phyloP scores from a whole-genome alignment of 352 stramenopile species.

The Globisporangium splendens region DNA sequence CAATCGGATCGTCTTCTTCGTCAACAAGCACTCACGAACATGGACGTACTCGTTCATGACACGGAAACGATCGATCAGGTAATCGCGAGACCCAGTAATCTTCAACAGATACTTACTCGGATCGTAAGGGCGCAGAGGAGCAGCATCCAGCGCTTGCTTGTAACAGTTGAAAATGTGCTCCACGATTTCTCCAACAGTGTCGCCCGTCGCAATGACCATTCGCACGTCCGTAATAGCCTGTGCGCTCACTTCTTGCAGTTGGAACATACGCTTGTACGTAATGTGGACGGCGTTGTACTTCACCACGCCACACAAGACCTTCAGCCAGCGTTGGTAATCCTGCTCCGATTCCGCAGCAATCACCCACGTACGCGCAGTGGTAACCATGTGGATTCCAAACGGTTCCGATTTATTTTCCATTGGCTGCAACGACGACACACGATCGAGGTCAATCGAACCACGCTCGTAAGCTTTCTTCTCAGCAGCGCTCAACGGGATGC shows the following conservation, averaged over 20 bases:
- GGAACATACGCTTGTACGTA: slow-evolving; percentile 80
- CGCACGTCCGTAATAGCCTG: slow-evolving; percentile 83
- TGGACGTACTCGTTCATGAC: slow-evolving; percentile 88
- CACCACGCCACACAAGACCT: slow-evolving; percentile 71
- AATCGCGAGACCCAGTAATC: slow-evolving; percentile 83
- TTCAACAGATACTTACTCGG: slow-evolving; percentile 82
- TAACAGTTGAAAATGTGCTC: slow-evolving; percentile 90
- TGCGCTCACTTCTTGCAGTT: slow-evolving; percentile 80
- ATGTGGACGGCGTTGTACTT: slow-evolving; percentile 80
- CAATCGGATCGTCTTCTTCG: slow-evolving; percentile 83
- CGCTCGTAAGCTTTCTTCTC: slow-evolving; percentile 76
- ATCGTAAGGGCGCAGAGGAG: slow-evolving; percentile 73
- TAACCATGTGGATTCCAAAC: slow-evolving; percentile 81
- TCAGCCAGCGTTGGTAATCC: slow-evolving; percentile 81
- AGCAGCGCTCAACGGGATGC: slow-evolving; percentile 57
- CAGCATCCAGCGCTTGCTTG: slow-evolving; percentile 72
- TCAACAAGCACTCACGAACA: slow-evolving; percentile 80
- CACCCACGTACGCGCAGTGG: slow-evolving; percentile 69
- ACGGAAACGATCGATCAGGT: slow-evolving; percentile 79
- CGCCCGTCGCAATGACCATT: slow-evolving; percentile 76
- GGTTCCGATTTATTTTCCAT: slow-evolving; percentile 59
- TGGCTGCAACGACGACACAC: slow-evolving; percentile 76
- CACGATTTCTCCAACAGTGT: slow-evolving; percentile 86
- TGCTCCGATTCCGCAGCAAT: slow-evolving; percentile 68
- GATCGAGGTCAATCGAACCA: slow-evolving; percentile 75